These are phyloP conservation scores for Naganishia friedmannii DNA, from an alignment of 768 basidiomycete species.

Conservation along the genomic window DNA sequence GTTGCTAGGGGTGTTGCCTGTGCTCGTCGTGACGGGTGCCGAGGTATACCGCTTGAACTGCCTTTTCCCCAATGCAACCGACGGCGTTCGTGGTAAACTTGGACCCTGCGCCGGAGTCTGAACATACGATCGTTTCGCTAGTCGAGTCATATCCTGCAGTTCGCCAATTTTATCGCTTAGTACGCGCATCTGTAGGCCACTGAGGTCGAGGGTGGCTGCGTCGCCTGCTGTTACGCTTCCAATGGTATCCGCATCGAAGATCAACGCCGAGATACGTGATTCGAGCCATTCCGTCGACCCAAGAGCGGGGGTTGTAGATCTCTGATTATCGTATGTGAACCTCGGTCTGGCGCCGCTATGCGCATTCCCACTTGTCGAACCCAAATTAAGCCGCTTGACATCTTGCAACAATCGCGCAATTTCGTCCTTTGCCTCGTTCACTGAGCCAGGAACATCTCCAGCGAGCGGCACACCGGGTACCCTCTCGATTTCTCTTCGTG, in stretches of 20 bases:
- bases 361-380: conserved; percentile 1
- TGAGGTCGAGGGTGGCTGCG: neutral
- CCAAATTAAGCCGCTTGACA: conserved; percentile 3
- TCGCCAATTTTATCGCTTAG: conserved; percentile 17
- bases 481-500: conserved; percentile 10
- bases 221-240: neutral
- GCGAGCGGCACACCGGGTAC: conserved; percentile 11
- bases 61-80: neutral
- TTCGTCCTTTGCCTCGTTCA: conserved; percentile 22
- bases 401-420: conserved; percentile 9
- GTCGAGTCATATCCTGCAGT: conserved; percentile 17
- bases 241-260: conserved; percentile 1
- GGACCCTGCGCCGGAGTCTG: neutral
- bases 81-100: neutral
- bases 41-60: conserved; percentile 16
- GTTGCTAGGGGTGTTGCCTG: neutral
- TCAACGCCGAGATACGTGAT: conserved; percentile 21
- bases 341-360: conserved; percentile 1
- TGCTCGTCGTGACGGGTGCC: conserved; percentile 7
- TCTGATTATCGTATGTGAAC: neutral
- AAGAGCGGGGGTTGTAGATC: neutral
- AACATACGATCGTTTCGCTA: neutral
- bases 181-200: conserved; percentile 5
- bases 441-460: neutral
- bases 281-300: conserved; percentile 17